A percentile compares a stretch with the other conserved stretches of the same genome.
Conservation (phyloP, 768 basidiomycete genomes). For the Leucosporidium scottii region DNA sequence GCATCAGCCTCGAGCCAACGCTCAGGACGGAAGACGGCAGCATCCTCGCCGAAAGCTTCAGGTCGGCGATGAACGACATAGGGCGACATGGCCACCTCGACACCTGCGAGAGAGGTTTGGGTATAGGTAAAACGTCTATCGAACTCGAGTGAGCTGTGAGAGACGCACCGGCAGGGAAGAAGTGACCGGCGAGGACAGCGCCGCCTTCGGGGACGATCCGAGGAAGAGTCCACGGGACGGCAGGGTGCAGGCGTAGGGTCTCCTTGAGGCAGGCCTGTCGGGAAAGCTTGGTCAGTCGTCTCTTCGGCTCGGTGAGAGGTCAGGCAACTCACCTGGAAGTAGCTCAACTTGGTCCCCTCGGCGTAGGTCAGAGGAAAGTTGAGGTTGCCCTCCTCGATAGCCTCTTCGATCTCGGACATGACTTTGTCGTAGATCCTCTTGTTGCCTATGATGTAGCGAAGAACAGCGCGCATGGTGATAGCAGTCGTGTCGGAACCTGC, state of each 20-base stretch:
- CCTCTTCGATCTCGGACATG: conserved; percentile 2
- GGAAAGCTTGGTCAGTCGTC: too few relatives aligned
- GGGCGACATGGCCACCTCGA: too few relatives aligned
- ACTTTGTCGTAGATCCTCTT: neutral
- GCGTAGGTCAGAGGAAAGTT: neutral
- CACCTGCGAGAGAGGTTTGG: too few relatives aligned
- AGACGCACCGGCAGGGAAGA: conserved; percentile 18
- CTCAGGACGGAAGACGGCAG: too few relatives aligned
- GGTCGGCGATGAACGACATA: too few relatives aligned
- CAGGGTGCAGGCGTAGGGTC: conserved; percentile 30
- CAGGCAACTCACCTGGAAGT: neutral
- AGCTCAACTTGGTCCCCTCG: neutral
- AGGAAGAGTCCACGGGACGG: conserved; percentile 22
- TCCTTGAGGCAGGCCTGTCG: conserved; percentile 32
- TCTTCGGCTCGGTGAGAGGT: too few relatives aligned
- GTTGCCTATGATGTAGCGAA: neutral
- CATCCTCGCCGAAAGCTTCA: too few relatives aligned
- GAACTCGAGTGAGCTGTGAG: too few relatives aligned
- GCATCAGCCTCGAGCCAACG: too few relatives aligned
- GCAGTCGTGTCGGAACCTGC: conserved; percentile 5
- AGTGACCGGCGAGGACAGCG: conserved; percentile 15
- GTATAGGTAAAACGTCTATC: too few relatives aligned
- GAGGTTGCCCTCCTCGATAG: neutral
- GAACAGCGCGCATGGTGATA: neutral
- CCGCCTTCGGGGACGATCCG: conserved; percentile 31